Evolutionary conservation across 495 filamentous ascomycete genomes (phyloP).

Genomic region (Aspergillus homomorphus): DNA sequence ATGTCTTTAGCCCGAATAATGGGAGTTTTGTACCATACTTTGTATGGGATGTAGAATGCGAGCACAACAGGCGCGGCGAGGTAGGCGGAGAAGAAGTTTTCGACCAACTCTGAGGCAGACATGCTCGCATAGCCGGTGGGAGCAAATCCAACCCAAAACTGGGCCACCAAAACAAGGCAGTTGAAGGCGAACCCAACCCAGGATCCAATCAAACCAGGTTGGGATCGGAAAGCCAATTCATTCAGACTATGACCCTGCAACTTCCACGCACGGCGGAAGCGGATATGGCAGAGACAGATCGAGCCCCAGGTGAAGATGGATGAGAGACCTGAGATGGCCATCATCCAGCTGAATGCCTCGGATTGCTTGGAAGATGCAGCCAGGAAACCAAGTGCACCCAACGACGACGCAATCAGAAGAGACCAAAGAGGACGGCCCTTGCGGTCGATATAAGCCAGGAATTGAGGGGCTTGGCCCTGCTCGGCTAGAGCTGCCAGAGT

Average conservation of each 20-base stretch:
- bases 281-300: slow-evolving; percentile 85
- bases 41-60: slow-evolving; percentile 72
- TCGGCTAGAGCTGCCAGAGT: slow-evolving; percentile 85
- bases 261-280: slow-evolving; percentile 80
- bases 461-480: slow-evolving; percentile 73
- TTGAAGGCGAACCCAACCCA: slow-evolving; percentile 83
- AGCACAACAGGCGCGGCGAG: slow-evolving; percentile 82
- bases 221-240: slow-evolving; percentile 77
- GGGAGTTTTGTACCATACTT: slow-evolving; percentile 69
- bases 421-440: slow-evolving; percentile 75
- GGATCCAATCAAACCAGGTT: slow-evolving; percentile 76
- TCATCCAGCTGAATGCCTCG: slow-evolving; percentile 79
- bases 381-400: slow-evolving; percentile 79
- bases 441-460: slow-evolving; percentile 80
- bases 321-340: slow-evolving; percentile 83
- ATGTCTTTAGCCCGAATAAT: slow-evolving; percentile 66
- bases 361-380: slow-evolving; percentile 62
- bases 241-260: slow-evolving; percentile 64
- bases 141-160: slow-evolving; percentile 90
- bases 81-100: slow-evolving; percentile 74
- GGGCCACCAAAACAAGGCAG: slow-evolving; percentile 75
- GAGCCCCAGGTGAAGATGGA: slow-evolving; percentile 93
- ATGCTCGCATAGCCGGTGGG: slow-evolving; percentile 59
- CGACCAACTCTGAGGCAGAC: slow-evolving; percentile 40
- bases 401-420: slow-evolving; percentile 61